Evolutionary conservation across 169 alveolate species (phyloP).

Genomic region (Plasmodium coatneyi): DNA sequence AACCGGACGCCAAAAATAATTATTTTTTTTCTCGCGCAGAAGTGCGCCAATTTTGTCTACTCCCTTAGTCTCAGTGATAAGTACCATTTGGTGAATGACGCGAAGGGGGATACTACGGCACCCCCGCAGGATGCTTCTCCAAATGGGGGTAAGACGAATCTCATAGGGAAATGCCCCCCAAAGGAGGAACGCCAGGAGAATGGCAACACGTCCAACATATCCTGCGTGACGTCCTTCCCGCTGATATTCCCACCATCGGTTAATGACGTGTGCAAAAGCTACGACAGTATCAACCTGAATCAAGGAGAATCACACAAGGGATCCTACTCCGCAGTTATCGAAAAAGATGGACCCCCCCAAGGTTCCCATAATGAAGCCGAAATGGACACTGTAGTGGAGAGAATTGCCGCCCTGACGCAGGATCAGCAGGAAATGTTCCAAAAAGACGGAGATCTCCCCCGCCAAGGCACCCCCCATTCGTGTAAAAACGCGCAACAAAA

Average conservation of each 20-base stretch:
- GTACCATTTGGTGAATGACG: background rate
- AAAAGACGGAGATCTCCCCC: background rate
- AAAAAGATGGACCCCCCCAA: background rate
- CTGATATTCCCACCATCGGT: background rate
- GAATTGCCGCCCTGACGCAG: background rate
- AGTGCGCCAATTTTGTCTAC: conserved; percentile 30
- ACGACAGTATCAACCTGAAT: background rate
- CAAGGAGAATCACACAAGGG: background rate
- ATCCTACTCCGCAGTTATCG: background rate
- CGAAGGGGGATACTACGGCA: too few species aligned
- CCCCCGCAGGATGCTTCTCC: background rate
- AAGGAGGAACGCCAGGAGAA: background rate
- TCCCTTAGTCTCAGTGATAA: conserved; percentile 31
- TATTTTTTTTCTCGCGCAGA: background rate
- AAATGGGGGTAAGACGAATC: background rate
- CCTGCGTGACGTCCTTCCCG: background rate
- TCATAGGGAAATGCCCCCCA: background rate
- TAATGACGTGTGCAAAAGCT: background rate
- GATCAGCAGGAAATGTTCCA: background rate
- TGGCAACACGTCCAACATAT: background rate
- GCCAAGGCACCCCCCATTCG: background rate
- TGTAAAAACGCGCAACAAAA: background rate
- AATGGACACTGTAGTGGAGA: background rate
- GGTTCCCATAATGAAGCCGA: background rate
- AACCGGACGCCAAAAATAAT: conserved; percentile 65